These are phyloP conservation scores for Rhytidiadelphus loreus DNA, from an alignment of 225 moss, liverwort and hornwort genomes.

Conservation along the genomic window DNA sequence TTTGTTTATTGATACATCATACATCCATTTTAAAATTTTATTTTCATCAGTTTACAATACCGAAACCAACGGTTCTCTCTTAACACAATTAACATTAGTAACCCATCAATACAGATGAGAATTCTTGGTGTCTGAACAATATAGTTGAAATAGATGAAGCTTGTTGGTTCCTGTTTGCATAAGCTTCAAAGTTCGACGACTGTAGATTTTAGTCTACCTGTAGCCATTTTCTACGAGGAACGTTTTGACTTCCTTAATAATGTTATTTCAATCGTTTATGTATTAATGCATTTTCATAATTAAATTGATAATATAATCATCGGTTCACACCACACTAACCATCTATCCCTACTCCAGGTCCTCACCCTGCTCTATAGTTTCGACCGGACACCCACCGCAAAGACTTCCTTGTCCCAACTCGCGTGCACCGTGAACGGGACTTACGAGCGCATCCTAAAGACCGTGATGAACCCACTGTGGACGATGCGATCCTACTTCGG, in stretches of 20 bases:
- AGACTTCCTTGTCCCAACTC: neutral
- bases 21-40: neutral
- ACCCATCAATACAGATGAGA: no score
- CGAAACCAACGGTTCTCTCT: neutral
- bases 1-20: neutral
- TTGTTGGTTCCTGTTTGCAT: no score
- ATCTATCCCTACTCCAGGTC: neutral
- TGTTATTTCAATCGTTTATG: neutral
- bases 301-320: neutral
- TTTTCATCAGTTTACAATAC: neutral
- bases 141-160: no score
- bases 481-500: slow-evolving; percentile 38
- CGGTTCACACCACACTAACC: neutral
- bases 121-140: no score
- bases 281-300: neutral
- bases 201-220: neutral
- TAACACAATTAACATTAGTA: no score
- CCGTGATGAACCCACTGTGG: slow-evolving; percentile 33
- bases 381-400: neutral
- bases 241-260: neutral
- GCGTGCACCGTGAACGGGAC: slow-evolving; percentile 21
- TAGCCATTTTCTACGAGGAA: neutral
- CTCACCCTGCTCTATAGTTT: slow-evolving; percentile 22
- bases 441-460: slow-evolving; percentile 13
- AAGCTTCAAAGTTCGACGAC: neutral